Evolutionary conservation across 305 asterid genomes (phyloP).

Genomic region (Striga hermonthica): DNA sequence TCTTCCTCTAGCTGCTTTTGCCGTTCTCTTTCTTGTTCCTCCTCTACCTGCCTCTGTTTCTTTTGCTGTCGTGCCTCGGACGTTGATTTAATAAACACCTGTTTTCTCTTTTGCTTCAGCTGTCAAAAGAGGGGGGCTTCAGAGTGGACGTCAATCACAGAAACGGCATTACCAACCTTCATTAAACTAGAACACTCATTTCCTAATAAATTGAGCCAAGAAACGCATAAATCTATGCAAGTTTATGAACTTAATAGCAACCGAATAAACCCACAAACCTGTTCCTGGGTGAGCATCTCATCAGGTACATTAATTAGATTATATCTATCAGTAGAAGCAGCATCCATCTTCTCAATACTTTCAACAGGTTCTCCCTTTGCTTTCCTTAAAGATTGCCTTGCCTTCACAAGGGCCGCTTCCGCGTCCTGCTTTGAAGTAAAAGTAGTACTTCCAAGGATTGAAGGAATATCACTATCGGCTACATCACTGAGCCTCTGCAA

Average conservation of each 20-base stretch:
- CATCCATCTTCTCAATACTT: constrained; percentile 63
- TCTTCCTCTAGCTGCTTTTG: constrained; percentile 89
- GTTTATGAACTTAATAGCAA: constrained; percentile 27
- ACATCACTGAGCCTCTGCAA: constrained; percentile 58
- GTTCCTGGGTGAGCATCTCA: constrained; percentile 75
- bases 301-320: constrained; percentile 78
- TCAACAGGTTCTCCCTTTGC: constrained; percentile 89
- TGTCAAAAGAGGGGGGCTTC: constrained; percentile 38
- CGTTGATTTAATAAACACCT: constrained; percentile 72
- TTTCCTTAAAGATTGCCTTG: constrained; percentile 76
- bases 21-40: constrained; percentile 85
- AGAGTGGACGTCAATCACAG: constrained; percentile 16
- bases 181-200: constrained; percentile 19
- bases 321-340: constrained; percentile 61
- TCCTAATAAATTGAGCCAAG: constrained; percentile 25
- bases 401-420: constrained; percentile 71
- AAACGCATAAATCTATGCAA: constrained; percentile 20
- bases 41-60: constrained; percentile 80
- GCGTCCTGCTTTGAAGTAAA: constrained; percentile 65
- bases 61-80: constrained; percentile 84
- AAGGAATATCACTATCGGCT: constrained; percentile 50
- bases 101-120: constrained; percentile 84
- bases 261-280: constrained; percentile 48
- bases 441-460: constrained; percentile 60
- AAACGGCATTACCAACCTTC: constrained; percentile 16